phyloP scores from a whole-genome alignment of 768 basidiomycete species.

The Sistotremastrum suecicum region DNA sequence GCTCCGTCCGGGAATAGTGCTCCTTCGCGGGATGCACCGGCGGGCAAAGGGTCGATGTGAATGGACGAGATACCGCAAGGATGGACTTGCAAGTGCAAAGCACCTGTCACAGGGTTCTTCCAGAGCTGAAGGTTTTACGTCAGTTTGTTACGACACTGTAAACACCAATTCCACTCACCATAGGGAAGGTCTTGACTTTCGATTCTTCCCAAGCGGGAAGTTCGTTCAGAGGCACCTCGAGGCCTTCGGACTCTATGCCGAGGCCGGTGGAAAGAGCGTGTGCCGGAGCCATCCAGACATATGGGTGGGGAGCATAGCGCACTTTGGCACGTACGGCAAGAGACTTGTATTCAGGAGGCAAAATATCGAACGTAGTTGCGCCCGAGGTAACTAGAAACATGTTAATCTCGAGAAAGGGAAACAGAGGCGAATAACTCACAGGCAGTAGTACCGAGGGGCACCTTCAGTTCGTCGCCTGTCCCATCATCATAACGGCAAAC shows the following conservation, averaged over 20 bases:
- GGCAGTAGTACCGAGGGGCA: conserved; percentile 79
- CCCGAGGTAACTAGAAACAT: conserved; percentile 34
- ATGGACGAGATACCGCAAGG: conserved; percentile 62
- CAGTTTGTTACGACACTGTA: conserved; percentile 1
- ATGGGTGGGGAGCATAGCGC: conserved; percentile 74
- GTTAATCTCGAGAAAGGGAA: neutral
- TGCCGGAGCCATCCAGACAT: conserved; percentile 81
- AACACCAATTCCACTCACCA: conserved; percentile 24
- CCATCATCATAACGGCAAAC: conserved; percentile 72
- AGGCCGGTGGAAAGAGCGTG: conserved; percentile 64
- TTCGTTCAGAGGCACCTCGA: conserved; percentile 50
- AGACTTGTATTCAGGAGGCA: conserved; percentile 60
- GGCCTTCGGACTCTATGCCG: conserved; percentile 66
- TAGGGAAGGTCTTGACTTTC: conserved; percentile 57
- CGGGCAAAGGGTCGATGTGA: conserved; percentile 58
- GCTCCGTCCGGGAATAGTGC: conserved; percentile 78
- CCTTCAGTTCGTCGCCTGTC: conserved; percentile 66
- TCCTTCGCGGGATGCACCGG: conserved; percentile 36
- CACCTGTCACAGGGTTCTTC: conserved; percentile 83
- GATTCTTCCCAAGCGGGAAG: conserved; percentile 75
- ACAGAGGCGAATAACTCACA: conserved; percentile 32
- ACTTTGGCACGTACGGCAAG: conserved; percentile 66
- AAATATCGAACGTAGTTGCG: conserved; percentile 69
- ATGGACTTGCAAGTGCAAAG: conserved; percentile 82
- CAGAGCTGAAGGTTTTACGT: conserved; percentile 37